Conservation (phyloP, 1,284 basidiomycete species). For the Rhizoctonia solani region DNA sequence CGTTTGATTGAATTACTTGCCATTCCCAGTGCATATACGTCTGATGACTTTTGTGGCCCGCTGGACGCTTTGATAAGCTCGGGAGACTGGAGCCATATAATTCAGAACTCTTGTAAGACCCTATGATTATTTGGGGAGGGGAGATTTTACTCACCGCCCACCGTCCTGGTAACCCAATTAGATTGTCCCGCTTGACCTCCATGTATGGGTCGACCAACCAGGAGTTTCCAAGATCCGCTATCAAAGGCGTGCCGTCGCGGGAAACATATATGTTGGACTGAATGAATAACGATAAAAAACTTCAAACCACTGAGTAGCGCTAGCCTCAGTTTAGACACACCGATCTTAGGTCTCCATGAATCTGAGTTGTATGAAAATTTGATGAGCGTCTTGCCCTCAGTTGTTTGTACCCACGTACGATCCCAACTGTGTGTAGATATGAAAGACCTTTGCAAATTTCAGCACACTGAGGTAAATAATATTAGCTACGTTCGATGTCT, state of each 20-base stretch:
- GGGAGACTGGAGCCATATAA: not conserved
- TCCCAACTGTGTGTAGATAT: not conserved
- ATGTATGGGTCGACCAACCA: not conserved
- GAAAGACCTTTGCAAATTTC: not conserved
- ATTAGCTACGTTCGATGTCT: not conserved
- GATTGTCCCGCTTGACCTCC: not conserved
- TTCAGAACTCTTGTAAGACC: not conserved
- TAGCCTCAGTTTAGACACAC: not conserved
- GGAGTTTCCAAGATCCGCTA: constrained; percentile 2
- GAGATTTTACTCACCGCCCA: not conserved
- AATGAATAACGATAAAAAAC: not conserved
- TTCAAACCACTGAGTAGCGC: not conserved
- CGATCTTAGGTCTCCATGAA: constrained; percentile 3
- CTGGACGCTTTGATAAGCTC: not conserved
- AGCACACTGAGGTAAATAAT: not conserved
- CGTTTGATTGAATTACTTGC: not conserved
- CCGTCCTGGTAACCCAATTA: not conserved
- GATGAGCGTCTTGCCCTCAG: not conserved
- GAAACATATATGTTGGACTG: not conserved
- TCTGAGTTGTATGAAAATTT: not conserved
- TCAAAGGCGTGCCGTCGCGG: not conserved
- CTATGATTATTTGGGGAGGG: too few species aligned
- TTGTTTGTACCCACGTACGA: not conserved
- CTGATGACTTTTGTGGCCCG: not conserved
- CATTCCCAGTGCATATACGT: constrained; percentile 15